These are phyloP conservation scores for Parasarocladium wereldwijsianum DNA, from an alignment of 2,329 filamentous ascomycete genomes.

Conservation along the genomic window DNA sequence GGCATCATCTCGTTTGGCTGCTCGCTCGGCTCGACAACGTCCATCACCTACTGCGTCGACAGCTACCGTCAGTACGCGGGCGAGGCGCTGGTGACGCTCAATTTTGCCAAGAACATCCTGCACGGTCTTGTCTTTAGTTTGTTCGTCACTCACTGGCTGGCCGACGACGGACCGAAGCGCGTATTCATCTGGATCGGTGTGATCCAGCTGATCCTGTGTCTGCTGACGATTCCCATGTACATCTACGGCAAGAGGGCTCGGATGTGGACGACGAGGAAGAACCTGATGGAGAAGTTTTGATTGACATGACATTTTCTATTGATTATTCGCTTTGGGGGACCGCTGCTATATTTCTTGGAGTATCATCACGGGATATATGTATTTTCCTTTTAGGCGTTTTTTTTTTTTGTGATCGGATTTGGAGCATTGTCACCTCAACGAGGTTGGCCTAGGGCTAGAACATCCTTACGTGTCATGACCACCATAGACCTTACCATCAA, in stretches of 20 bases:
- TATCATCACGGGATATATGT: too few relatives aligned
- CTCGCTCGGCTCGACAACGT: conserved; percentile 74
- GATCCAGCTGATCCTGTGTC: conserved; percentile 64
- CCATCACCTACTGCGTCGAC: conserved; percentile 90
- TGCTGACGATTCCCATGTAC: conserved; percentile 79
- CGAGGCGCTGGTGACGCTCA: conserved; percentile 85
- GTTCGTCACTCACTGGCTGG: conserved; percentile 78
- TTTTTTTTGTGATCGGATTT: too few relatives aligned
- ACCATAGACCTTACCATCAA: too few relatives aligned
- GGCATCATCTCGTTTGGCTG: conserved; percentile 87
- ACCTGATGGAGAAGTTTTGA: conserved; percentile 65
- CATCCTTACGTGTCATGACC: too few relatives aligned
- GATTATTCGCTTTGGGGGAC: too few relatives aligned
- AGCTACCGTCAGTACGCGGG: conserved; percentile 87
- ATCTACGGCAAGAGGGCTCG: conserved; percentile 80
- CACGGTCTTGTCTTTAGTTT: conserved; percentile 81
- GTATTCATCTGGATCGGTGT: conserved; percentile 76
- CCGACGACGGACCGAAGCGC: conserved; percentile 54
- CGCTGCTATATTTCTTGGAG: too few relatives aligned
- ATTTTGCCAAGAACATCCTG: conserved; percentile 87
- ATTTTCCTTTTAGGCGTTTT: too few relatives aligned
- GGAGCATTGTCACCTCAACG: too few relatives aligned
- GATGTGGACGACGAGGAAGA: conserved; percentile 87
- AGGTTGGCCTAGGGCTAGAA: too few relatives aligned
- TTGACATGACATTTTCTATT: too few relatives aligned